These are phyloP conservation scores for Tuber umbilicatum DNA, from an alignment of 495 filamentous ascomycete species.

Conservation along the genomic window DNA sequence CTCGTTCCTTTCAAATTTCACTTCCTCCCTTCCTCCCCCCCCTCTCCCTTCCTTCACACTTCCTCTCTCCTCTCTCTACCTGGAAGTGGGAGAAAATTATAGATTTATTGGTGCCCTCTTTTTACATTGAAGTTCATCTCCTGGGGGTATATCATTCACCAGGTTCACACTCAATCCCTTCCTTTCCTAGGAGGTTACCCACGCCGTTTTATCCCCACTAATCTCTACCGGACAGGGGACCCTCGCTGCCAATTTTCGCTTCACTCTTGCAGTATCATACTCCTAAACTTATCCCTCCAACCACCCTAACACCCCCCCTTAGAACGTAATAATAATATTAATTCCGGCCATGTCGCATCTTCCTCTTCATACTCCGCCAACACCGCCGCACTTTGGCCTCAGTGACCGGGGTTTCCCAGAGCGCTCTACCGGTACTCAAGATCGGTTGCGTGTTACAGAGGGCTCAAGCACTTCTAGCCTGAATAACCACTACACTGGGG, in stretches of 20 bases:
- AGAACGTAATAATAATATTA: conserved; percentile 34
- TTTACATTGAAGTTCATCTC: not conserved
- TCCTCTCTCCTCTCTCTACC: not conserved
- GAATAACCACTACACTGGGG: conserved; percentile 31
- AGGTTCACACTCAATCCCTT: conserved; percentile 23
- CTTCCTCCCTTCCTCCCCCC: not conserved
- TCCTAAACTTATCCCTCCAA: conserved; percentile 11
- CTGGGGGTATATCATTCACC: conserved; percentile 7
- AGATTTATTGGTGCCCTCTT: not conserved
- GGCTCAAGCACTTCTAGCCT: conserved; percentile 20
- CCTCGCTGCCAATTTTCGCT: conserved; percentile 18
- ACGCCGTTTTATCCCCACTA: conserved; percentile 21
- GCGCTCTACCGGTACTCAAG: conserved; percentile 19
- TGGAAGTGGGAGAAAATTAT: not conserved
- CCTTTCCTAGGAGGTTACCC: conserved; percentile 16
- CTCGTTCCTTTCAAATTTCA: not conserved
- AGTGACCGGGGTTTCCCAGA: conserved; percentile 27
- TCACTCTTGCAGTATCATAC: not conserved
- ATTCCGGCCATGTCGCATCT: conserved; percentile 34
- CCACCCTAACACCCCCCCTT: conserved; percentile 17
- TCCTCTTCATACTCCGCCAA: conserved; percentile 21
- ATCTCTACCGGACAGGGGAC: conserved; percentile 28
- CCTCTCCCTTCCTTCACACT: not conserved
- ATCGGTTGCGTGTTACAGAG: conserved; percentile 31
- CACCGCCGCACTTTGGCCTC: conserved; percentile 25